A percentile compares a stretch with the other conserved stretches of the same genome.
Conservation (phyloP, 352 stramenopile species). For the Globisporangium canariense region DNA sequence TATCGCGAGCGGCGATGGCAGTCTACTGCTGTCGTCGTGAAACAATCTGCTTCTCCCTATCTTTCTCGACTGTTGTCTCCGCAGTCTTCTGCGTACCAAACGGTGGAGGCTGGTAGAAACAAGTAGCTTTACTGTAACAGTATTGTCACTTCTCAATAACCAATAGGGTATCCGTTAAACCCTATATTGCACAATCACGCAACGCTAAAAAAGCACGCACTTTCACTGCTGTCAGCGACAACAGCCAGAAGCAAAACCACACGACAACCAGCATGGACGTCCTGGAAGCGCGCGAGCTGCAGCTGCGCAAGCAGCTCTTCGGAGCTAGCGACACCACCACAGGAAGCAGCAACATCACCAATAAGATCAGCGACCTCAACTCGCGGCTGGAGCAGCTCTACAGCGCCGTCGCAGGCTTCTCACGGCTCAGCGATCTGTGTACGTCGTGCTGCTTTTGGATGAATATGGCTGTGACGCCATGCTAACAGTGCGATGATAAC, state of each 20-base stretch:
- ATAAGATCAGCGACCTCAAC: slow-evolving; percentile 25
- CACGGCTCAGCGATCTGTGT: slow-evolving; percentile 51
- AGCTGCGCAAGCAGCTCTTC: slow-evolving; percentile 38
- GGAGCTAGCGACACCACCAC: slow-evolving; percentile 2
- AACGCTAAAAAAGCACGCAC: slow-evolving; percentile 1
- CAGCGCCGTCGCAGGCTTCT: slow-evolving; percentile 28
- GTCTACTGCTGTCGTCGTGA: no score
- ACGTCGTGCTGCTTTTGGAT: slow-evolving; percentile 8
- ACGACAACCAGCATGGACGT: slow-evolving; percentile 38
- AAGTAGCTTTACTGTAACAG: no score
- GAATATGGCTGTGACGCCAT: background rate
- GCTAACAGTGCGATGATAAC: background rate
- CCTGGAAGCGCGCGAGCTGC: slow-evolving; percentile 45
- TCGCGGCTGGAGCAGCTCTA: slow-evolving; percentile 33
- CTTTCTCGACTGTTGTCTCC: no score
- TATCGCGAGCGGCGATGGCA: no score
- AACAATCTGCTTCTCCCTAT: no score
- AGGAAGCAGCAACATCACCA: slow-evolving; percentile 11
- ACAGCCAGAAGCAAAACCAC: no score
- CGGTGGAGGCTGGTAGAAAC: no score
- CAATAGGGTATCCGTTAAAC: no score
- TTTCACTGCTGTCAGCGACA: background rate
- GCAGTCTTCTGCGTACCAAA: no score
- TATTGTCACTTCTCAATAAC: no score
- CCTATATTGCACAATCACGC: background rate